phyloP scores from a whole-genome alignment of 306 rosid species.

The Sphenostylis stenocarpa region DNA sequence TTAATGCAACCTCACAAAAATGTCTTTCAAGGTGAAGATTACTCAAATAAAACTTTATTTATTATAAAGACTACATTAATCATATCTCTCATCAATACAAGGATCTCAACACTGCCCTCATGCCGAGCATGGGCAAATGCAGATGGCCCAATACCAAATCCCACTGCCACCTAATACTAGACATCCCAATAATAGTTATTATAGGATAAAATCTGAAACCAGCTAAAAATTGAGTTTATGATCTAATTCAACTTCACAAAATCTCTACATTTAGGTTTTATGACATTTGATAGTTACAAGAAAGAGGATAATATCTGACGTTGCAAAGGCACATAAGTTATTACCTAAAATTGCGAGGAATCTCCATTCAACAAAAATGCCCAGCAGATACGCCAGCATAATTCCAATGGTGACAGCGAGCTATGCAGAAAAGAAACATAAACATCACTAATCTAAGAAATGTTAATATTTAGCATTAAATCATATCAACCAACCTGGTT shows the following conservation, averaged over 20 bases:
- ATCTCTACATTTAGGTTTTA: slow-evolving; percentile 2
- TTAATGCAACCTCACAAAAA: neutral
- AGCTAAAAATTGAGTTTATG: neutral
- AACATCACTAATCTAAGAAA: slow-evolving; percentile 2
- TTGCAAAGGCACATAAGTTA: slow-evolving; percentile 22
- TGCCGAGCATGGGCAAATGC: neutral
- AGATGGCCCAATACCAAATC: neutral
- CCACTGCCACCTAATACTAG: no score
- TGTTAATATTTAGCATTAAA: neutral
- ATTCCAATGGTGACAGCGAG: slow-evolving; percentile 93
- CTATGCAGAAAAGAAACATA: slow-evolving; percentile 42
- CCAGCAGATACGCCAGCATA: slow-evolving; percentile 90
- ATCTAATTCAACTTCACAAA: neutral
- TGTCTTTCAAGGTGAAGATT: neutral
- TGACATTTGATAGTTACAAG: slow-evolving; percentile 21
- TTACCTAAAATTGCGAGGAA: slow-evolving; percentile 92
- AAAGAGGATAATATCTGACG: neutral
- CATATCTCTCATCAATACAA: neutral
- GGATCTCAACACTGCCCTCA: neutral
- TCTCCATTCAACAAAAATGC: slow-evolving; percentile 94
- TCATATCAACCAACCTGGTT: slow-evolving; percentile 70
- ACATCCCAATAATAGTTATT: neutral
- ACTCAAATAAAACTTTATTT: neutral
- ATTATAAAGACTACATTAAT: neutral
- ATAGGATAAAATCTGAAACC: neutral